Evolutionary conservation across 148 eudicot genomes (phyloP).

Genomic region (Oxyria digyna): DNA sequence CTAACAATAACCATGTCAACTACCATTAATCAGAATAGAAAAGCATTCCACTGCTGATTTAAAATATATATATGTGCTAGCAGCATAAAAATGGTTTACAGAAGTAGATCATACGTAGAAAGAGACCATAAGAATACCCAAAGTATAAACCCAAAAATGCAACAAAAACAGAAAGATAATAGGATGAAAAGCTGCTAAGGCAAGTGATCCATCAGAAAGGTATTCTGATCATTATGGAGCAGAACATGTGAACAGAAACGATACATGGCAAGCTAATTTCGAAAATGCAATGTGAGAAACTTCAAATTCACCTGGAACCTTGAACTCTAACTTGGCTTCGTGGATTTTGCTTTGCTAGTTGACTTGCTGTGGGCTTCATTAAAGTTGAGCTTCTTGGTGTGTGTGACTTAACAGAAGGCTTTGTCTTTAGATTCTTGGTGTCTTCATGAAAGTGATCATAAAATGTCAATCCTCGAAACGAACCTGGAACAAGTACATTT

Average conservation of each 20-base stretch:
- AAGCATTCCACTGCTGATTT: neutral
- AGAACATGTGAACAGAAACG: neutral
- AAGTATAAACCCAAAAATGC: neutral
- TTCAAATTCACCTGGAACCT: constrained; percentile 34
- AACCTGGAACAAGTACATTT: constrained; percentile 17
- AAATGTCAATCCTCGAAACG: constrained; percentile 35
- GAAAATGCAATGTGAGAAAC: neutral
- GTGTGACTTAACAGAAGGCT: constrained; percentile 29
- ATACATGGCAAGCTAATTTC: neutral
- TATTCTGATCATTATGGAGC: neutral
- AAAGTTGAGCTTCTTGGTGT: constrained; percentile 64
- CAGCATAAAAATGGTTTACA: neutral
- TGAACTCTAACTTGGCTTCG: constrained; percentile 26
- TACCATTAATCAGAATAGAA: neutral
- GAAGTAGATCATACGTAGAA: neutral
- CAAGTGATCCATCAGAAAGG: neutral
- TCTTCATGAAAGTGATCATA: constrained; percentile 30
- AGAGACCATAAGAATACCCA: neutral
- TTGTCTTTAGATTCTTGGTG: constrained; percentile 22
- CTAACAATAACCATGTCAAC: constrained; percentile 11
- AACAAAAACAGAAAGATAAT: neutral
- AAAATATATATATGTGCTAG: too few relatives aligned
- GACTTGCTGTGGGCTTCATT: constrained; percentile 94
- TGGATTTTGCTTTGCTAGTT: constrained; percentile 76
- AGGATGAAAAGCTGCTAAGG: neutral